These are phyloP conservation scores for Meyerozyma carpophila DNA, from an alignment of 1,139 yeast genomes.

Conservation along the genomic window DNA sequence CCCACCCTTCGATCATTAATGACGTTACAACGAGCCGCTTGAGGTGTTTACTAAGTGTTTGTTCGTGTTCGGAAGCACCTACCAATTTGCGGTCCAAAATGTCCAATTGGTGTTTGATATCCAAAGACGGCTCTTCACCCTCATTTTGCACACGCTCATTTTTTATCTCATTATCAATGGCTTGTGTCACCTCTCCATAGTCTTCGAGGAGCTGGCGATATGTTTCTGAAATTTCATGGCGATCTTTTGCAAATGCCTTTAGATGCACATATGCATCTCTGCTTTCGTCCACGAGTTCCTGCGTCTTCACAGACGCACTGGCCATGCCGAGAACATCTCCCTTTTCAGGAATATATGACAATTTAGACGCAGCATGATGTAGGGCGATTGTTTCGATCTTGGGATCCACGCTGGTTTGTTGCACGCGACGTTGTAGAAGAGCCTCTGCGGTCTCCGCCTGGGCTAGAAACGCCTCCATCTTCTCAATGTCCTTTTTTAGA, in stretches of 20 bases:
- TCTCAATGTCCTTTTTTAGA: neutral
- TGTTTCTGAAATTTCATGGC: neutral
- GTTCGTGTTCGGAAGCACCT: neutral
- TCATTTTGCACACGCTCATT: neutral
- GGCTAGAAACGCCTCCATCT: neutral
- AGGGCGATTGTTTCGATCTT: neutral
- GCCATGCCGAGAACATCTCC: slow-evolving; percentile 1
- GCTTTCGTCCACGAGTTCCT: neutral
- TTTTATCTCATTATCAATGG: neutral
- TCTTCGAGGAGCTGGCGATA: neutral
- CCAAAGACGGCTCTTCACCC: neutral
- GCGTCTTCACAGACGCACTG: neutral
- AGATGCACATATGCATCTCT: neutral
- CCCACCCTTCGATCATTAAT: neutral
- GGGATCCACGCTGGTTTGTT: neutral
- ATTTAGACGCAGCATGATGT: neutral
- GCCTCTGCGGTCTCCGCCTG: neutral
- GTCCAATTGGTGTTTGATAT: neutral
- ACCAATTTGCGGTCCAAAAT: neutral
- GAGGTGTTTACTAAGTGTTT: neutral
- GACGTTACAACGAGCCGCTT: neutral
- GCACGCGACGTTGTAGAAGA: neutral
- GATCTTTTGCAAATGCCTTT: neutral
- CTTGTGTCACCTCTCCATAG: neutral
- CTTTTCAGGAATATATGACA: slow-evolving; percentile 1